Conservation (phyloP, 2,329 filamentous ascomycete species). For the Xylaria sp. region DNA sequence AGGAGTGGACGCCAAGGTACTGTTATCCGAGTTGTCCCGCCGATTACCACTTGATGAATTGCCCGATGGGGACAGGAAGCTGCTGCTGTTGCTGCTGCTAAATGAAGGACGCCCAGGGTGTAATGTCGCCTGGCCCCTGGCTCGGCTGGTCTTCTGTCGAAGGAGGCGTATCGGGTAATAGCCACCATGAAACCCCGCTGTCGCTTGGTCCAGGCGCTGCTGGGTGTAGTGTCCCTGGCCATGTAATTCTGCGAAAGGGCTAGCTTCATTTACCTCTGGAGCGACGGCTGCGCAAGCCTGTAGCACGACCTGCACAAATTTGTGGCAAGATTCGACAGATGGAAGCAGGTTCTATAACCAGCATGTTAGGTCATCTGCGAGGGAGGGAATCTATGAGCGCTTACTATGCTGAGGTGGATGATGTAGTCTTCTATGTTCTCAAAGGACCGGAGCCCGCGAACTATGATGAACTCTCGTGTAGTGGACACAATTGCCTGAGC, state of each 20-base stretch:
- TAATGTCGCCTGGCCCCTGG: not conserved
- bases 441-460: constrained; percentile 10
- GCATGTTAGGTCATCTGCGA: not conserved
- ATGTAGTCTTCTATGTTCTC: constrained; percentile 10
- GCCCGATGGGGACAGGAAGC: constrained; percentile 1
- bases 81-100: constrained; percentile 2
- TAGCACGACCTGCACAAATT: constrained; percentile 10
- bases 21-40: constrained; percentile 1
- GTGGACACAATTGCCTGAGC: constrained; percentile 16
- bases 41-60: constrained; percentile 4
- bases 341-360: constrained; percentile 12
- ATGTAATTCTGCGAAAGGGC: not conserved
- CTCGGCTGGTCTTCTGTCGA: not conserved
- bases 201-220: constrained; percentile 3
- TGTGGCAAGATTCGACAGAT: not conserved
- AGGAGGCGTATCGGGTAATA: constrained; percentile 11
- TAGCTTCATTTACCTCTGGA: not conserved
- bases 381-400: not conserved
- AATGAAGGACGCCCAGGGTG: not conserved
- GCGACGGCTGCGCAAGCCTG: not conserved
- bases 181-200: constrained; percentile 1
- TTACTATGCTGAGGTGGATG: constrained; percentile 14
- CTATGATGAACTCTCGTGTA: constrained; percentile 2
- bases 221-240: not conserved
- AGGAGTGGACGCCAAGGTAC: constrained; percentile 2